phyloP scores from a whole-genome alignment of 345 rosid genomes.

The Angophora floribunda region DNA sequence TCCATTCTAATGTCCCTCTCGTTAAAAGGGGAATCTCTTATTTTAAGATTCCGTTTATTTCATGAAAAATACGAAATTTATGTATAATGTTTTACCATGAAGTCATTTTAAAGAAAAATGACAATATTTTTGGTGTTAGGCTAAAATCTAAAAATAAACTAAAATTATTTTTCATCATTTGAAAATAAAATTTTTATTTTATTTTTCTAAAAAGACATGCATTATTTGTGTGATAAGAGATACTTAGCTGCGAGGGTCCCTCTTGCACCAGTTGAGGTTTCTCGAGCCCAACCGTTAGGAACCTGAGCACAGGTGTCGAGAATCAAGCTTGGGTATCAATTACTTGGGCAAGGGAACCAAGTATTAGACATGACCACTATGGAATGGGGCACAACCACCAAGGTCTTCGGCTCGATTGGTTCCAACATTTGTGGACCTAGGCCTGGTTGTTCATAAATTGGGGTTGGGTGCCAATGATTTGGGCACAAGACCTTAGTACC shows the following conservation, averaged over 20 bases:
- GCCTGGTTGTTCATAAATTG: neutral
- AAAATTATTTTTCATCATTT: neutral
- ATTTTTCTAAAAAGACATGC: neutral
- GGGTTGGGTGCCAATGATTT: neutral
- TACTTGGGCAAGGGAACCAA: neutral
- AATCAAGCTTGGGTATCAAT: neutral
- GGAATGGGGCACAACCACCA: neutral
- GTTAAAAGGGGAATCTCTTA: neutral
- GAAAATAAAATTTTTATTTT: neutral
- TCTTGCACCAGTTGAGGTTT: neutral
- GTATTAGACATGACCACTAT: neutral
- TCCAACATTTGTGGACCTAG: neutral
- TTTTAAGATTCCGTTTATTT: neutral
- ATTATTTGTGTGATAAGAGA: neutral
- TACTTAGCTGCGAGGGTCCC: rapidly evolving
- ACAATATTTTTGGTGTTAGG: neutral
- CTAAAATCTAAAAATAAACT: neutral
- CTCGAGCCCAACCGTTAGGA: neutral
- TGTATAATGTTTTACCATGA: neutral
- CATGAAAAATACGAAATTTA: neutral
- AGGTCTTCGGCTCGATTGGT: neutral
- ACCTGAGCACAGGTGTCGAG: neutral
- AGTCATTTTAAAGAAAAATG: neutral
- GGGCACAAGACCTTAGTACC: neutral
- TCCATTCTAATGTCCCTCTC: too few species aligned